Evolutionary conservation across 148 eudicot genomes (phyloP).

Genomic region (Rhododendron henanense): DNA sequence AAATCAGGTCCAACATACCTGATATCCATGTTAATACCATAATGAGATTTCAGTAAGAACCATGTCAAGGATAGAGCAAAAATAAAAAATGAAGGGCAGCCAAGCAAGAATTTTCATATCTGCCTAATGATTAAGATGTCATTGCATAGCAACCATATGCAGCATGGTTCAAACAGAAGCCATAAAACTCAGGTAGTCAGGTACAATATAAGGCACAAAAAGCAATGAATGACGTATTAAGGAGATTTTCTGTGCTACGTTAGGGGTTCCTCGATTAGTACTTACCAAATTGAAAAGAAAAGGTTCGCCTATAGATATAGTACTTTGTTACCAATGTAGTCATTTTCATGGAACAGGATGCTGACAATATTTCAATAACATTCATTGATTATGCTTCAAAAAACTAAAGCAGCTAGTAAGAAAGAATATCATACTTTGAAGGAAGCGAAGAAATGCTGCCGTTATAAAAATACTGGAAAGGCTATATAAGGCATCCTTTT

Average conservation of each 20-base stretch:
- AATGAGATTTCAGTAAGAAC: slow-evolving; percentile 10
- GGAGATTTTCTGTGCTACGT: not conserved
- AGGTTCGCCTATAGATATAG: not conserved
- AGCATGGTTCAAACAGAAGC: not conserved
- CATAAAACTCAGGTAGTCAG: not conserved
- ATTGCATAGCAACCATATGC: not conserved
- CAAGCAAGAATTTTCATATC: not conserved
- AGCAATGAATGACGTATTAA: not conserved
- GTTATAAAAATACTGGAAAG: slow-evolving; percentile 65
- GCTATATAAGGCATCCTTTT: slow-evolving; percentile 45
- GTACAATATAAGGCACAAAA: not conserved
- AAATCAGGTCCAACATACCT: slow-evolving; percentile 77
- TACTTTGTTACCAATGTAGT: not conserved
- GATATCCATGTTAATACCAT: slow-evolving; percentile 11
- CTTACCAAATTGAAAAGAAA: not conserved
- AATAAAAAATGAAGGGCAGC: not conserved
- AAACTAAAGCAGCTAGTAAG: not conserved
- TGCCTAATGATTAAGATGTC: not conserved
- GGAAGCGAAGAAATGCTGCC: slow-evolving; percentile 75
- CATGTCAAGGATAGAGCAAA: not conserved
- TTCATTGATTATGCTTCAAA: not conserved
- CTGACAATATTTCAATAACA: not conserved
- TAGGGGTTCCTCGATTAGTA: not conserved
- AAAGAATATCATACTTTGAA: slow-evolving; percentile 65
- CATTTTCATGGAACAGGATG: not conserved